Evolutionary conservation across 2,329 filamentous ascomycete species (phyloP), one percentile per base, ranked within the genome.

Genomic region (Grosmannia penicillata): DNA sequence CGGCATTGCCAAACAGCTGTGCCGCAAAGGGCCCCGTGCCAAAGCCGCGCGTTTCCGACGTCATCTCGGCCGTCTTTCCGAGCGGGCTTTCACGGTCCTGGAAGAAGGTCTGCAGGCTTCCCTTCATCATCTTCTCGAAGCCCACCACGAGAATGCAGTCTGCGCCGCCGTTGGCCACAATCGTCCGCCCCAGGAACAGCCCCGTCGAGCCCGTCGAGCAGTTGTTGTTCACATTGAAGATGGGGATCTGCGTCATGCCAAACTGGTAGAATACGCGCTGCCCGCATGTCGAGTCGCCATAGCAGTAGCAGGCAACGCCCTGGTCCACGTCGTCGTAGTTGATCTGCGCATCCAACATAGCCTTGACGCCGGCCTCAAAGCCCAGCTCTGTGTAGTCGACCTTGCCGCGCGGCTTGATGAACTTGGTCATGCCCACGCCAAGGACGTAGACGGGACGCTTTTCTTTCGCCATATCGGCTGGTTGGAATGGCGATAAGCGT

Each of bases 151-250:
- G 65, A 17, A 94, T 76, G 55, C 85, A 93, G 59, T 94, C 83
- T 2, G 85, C 82, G 13, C 75, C 82, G 25, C 87, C 87, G 49
- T 82, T 71, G 7, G 75, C 69, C 50, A 95, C 78, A 56, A 93
- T 70, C 38, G 78, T 84, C 25, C 86, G 70, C 2, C 72, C 91
- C 71, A 96, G 80, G 54, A 78, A 78, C 41, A 96, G 65, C 8
- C 89, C 91, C 0, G 89, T 94, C 5, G 80, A 86, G n/a, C 89
- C 91, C 0, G 89, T 96, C 4, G 83, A 84, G 69, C 89, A 96
- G 67, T 95, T 95, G 70, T 96, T 96, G 72, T 95, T 96, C 54
- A 94, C 85, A 54, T 96, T 96, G 69, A 93, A 87, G 56, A 96
- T 85, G 52, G 89, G 89, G 51, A 96, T 95, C 53, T 81, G 71